These are phyloP conservation scores for Arthromyces matolae DNA, from an alignment of 768 basidiomycete species.

Conservation along the genomic window DNA sequence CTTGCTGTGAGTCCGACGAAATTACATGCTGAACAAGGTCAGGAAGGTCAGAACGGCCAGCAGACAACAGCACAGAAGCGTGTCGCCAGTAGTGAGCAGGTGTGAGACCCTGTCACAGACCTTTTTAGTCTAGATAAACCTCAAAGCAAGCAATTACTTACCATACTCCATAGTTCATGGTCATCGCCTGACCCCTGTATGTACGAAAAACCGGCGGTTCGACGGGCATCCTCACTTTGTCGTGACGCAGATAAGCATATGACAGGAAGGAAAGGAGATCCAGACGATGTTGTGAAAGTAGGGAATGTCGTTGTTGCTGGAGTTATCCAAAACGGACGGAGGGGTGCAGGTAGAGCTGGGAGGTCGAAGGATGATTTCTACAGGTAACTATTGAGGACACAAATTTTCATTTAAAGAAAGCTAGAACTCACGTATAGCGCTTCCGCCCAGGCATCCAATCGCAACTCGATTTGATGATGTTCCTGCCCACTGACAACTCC, in stretches of 20 bases:
- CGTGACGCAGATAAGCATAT: constrained; percentile 87
- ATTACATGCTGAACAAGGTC: constrained; percentile 35
- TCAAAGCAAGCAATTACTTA: constrained; percentile 23
- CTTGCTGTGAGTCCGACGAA: not conserved
- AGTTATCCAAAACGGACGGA: constrained; percentile 87
- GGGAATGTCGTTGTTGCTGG: constrained; percentile 58
- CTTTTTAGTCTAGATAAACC: not conserved
- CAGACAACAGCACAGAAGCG: constrained; percentile 9
- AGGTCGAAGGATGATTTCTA: constrained; percentile 74
- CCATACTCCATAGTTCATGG: constrained; percentile 86
- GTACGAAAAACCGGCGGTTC: constrained; percentile 72
- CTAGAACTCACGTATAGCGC: constrained; percentile 51
- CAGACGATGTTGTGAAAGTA: constrained; percentile 24
- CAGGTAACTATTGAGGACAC: not conserved
- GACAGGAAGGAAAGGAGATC: constrained; percentile 55
- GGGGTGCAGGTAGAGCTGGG: constrained; percentile 55
- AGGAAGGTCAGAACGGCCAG: constrained; percentile 47
- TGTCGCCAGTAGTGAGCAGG: constrained; percentile 12
- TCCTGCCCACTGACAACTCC: constrained; percentile 70
- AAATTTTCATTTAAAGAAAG: not conserved
- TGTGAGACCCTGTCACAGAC: constrained; percentile 7
- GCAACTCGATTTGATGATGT: constrained; percentile 68
- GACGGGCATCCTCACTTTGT: constrained; percentile 57
- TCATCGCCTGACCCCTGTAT: constrained; percentile 96
- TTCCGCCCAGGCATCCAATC: constrained; percentile 65